These are phyloP conservation scores for Cryptococcus sp. DNA, from an alignment of 1,284 basidiomycete genomes.

Conservation along the genomic window DNA sequence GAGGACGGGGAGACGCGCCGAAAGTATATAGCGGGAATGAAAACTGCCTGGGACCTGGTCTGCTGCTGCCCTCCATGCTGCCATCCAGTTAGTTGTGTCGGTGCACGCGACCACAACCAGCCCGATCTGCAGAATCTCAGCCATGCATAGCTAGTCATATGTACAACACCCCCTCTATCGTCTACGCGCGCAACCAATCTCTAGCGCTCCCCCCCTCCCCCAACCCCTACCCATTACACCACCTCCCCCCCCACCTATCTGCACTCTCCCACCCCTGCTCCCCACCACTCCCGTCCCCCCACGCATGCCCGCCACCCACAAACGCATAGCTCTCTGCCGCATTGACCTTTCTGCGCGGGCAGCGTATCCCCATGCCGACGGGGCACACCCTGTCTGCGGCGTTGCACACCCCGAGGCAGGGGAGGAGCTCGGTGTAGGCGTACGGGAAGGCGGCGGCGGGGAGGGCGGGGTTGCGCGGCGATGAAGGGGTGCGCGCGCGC, in stretches of 20 bases:
- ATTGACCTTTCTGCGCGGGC: constrained; percentile 63
- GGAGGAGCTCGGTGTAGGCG: constrained; percentile 62
- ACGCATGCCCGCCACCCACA: constrained; percentile 62
- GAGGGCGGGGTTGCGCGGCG: constrained; percentile 40
- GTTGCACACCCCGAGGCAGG: constrained; percentile 73
- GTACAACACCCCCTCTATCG: too few relatives aligned
- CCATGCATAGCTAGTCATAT: too few relatives aligned
- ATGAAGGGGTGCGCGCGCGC: constrained; percentile 52
- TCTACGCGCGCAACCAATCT: too few relatives aligned
- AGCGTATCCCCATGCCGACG: constrained; percentile 65
- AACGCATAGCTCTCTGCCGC: constrained; percentile 67
- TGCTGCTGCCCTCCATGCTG: too few relatives aligned
- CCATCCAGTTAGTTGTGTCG: too few relatives aligned
- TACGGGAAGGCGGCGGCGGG: constrained; percentile 24
- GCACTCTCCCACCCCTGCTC: constrained; percentile 56
- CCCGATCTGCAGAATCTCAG: too few relatives aligned
- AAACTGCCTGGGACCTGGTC: too few relatives aligned
- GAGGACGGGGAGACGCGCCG: too few relatives aligned
- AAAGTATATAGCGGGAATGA: too few relatives aligned
- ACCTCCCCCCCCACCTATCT: constrained; percentile 73
- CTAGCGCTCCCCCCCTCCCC: too few relatives aligned
- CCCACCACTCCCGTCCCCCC: constrained; percentile 53
- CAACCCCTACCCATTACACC: constrained; percentile 58
- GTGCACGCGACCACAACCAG: too few relatives aligned
- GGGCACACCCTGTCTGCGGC: constrained; percentile 73